These are phyloP conservation scores for Pseudofabraea citricarpa DNA, from an alignment of 2,329 filamentous ascomycete genomes.

Conservation along the genomic window DNA sequence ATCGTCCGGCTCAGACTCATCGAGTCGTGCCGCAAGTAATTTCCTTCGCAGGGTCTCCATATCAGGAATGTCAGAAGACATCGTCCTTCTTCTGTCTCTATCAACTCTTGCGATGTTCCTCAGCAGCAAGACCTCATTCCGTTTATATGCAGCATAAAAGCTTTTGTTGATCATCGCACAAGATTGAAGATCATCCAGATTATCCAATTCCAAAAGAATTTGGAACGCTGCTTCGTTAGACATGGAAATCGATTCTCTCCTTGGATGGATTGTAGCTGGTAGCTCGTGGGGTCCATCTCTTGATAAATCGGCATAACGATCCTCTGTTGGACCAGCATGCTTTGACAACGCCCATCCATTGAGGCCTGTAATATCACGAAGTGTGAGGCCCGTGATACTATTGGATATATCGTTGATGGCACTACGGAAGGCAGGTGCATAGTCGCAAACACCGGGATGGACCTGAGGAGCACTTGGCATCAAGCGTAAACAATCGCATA, in stretches of 20 bases:
- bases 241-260: constrained; percentile 5
- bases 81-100: constrained; percentile 6
- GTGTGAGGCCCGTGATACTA: constrained; percentile 43
- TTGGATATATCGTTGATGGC: constrained; percentile 47
- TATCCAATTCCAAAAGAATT: constrained; percentile 35
- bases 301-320: constrained; percentile 7
- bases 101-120: constrained; percentile 22
- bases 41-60: no score
- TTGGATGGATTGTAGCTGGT: constrained; percentile 1
- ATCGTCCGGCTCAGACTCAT: no score
- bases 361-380: constrained; percentile 43
- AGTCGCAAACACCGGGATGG: constrained; percentile 43
- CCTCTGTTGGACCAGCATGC: constrained; percentile 19
- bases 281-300: constrained; percentile 3
- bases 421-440: constrained; percentile 40
- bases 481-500: constrained; percentile 38
- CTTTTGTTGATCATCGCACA: constrained; percentile 36
- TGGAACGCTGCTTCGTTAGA: constrained; percentile 29
- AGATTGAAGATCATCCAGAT: constrained; percentile 37
- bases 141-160: constrained; percentile 42
- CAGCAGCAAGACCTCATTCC: constrained; percentile 35
- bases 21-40: no score
- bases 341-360: constrained; percentile 45
- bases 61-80: no score
- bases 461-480: constrained; percentile 40